Base-by-base conservation (phyloP, 371 early-diverging fungal genomes). In the Mucor indicus region DNA sequence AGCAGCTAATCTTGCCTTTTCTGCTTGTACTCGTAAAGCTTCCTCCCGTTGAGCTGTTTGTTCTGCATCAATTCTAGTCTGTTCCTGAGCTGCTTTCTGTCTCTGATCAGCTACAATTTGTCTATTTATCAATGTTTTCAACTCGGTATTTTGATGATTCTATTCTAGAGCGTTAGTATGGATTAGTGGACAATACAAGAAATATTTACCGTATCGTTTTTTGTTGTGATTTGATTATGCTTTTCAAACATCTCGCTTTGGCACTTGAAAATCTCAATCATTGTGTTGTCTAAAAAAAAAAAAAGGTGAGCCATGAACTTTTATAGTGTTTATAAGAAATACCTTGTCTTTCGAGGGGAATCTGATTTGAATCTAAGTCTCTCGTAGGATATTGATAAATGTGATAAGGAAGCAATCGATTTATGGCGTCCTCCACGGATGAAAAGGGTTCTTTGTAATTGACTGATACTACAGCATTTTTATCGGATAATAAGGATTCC, bases 381-480 rank as follows among this genome's bases (percentile, higher is more conserved):
- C 60, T 54, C 12, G 78, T 69, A 1, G 84, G 85, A 50, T 84
- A 82, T 57, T 87, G 87, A 42, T 71, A 87, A 24, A 89, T 72
- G 45, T 89, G 88, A 55, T 76, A 89, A 6, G 89, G 89, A 29
- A 89, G 58, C 15, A 89, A 57, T 23, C 89, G 73, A 45, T 77
- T 60, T 29, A 87, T 67, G 1, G 75, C 82, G 60, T 89, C 88
- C 35, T 76, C 58, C 8, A 78, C 41, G 1, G 81, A 84, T 1
- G 42, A 39, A 41, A 87, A 89, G 2, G 86, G 84, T 22, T 79
- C 77, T 24, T 62, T 55, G 44, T 78, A 78, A 42, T 86, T 79
- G 1, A 79, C 76, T 10, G 50, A 47, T 4, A 59, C 57, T 2
- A 79, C 81, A 32, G 72, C 60, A 15, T 55, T 57, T 17, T 80